Evolutionary conservation across 2,329 filamentous ascomycete genomes (phyloP), one percentile per base, ranked within the genome.

Genomic region (Aureobasidium sp.): DNA sequence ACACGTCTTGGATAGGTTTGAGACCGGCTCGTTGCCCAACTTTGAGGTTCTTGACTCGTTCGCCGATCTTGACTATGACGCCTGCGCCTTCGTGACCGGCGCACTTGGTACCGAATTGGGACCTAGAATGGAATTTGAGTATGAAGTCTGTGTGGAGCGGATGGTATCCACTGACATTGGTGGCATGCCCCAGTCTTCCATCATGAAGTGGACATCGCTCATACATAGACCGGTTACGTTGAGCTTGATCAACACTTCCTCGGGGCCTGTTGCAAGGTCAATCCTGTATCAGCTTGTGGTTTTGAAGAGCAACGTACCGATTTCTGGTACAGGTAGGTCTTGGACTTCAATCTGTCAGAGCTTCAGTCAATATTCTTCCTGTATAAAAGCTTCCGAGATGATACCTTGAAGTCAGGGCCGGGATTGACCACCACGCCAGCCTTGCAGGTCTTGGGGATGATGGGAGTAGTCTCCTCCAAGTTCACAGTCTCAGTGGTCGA

Each of bases 81-180:
- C 79, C 79, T 2, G 78, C 77, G 22, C 79, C 79, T 63, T 80
- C 77, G 62, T 81, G 79, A 3, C 76, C 77, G 79, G 79, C 53
- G 37, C 60, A 68, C 19, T 62, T 63, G 24, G 60, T 63, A 49
- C 61, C 62, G 52, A 68, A 67, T 22, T 57, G 53, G 3, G 37
- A n/a, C 27, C 27, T 30, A 12, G 6, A n/a, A n/a, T n/a, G n/a
- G n/a, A n/a, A n/a, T n/a, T n/a, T n/a, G n/a, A n/a, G n/a, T n/a
- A n/a, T n/a, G n/a, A n/a, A n/a, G n/a, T n/a, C n/a, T n/a, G n/a
- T n/a, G n/a, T n/a, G n/a, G n/a, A n/a, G n/a, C n/a, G n/a, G n/a
- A n/a, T n/a, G n/a, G n/a, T n/a, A n/a, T n/a, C n/a, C n/a, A 30
- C 27, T 0, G 68, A 71, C 74, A 77, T 78, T n/a, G 67, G 65